phyloP scores from a whole-genome alignment of 345 rosid genomes.

The Eucalyptus pauciflora region DNA sequence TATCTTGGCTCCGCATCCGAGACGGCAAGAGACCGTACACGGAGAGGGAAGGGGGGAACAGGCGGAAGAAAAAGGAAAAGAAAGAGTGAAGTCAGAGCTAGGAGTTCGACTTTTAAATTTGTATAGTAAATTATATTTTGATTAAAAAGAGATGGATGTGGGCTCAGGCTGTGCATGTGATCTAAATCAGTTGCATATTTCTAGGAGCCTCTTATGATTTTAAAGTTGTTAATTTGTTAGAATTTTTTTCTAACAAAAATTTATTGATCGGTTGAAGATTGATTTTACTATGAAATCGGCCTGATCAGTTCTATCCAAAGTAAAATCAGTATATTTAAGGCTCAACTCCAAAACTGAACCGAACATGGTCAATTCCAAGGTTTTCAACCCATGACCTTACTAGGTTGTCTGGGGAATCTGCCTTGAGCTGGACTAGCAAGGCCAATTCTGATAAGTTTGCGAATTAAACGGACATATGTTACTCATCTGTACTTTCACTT shows the following conservation, averaged over 20 bases:
- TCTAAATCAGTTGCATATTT: neutral
- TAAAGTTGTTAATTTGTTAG: neutral
- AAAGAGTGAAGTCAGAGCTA: neutral
- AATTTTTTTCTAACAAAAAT: neutral
- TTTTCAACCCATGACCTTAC: neutral
- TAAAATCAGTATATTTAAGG: neutral
- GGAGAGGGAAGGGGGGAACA: neutral
- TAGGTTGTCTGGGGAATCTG: neutral
- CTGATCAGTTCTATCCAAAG: fast-evolving
- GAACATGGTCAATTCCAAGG: neutral
- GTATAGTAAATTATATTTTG: neutral
- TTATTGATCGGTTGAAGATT: neutral
- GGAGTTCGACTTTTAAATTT: neutral
- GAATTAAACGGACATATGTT: fast-evolving
- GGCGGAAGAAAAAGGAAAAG: neutral
- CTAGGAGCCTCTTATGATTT: neutral
- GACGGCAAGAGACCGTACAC: too few species aligned
- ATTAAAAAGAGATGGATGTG: too few species aligned
- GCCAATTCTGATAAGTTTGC: neutral
- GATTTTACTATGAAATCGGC: neutral
- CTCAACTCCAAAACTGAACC: neutral
- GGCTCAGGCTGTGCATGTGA: neutral
- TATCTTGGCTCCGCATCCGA: too few species aligned
- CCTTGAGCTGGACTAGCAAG: neutral
- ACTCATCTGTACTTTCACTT: neutral